Base-by-base conservation (phyloP, 1,284 basidiomycete genomes). In the Amylostereum areolatum region DNA sequence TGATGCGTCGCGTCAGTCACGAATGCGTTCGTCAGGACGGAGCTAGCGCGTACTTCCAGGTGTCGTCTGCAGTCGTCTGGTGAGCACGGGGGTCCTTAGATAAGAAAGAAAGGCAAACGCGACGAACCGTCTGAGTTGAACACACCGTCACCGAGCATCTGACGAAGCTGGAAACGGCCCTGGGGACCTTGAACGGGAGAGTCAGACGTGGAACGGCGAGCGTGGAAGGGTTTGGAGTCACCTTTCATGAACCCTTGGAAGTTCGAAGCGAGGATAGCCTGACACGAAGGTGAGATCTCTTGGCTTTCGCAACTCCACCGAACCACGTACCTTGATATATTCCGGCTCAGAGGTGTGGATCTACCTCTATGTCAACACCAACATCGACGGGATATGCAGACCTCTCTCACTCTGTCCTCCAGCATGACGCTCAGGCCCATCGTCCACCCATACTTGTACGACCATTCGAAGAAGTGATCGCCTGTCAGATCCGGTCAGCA, bases 11-110 rank as follows among this genome's bases (percentile, higher is more conserved):
- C 11, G 28, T 27, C 6, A 28, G 40, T 29, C 9, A 29, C 10
- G 29, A 18, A 12, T 35, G 32, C 11, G 12, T 7, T 11, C 10
- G 11, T 24, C 2, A 7, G 27, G 18, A 37, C 25, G 25, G 9
- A 27, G 32, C 10, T n/a, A 24, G 8, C 3, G 46, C 57, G 28
- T 34, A 64, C 61, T 62, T 65, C 63, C 63, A 65, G 55, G 62
- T 53, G 1, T 65, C 63, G 27, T 62, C 62, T 64, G 12, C 11
- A 41, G 34, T n/a, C 18, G 12, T 24, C 24, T 10, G 37, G 29
- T 9, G 1, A 33, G 32, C n/a, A 35, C 8, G 34, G 34, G 34
- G 34, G 34, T n/a, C 18, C 18, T 18, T 18, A 18, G 34, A 35
- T 35, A 1, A 8, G 34, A n/a, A 31, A 6, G 27, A 31, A 10